A percentile compares a stretch with the other conserved stretches of the same genome.
Evolutionary conservation across 345 rosid genomes (phyloP).

Genomic region (Corchorus capsularis): DNA sequence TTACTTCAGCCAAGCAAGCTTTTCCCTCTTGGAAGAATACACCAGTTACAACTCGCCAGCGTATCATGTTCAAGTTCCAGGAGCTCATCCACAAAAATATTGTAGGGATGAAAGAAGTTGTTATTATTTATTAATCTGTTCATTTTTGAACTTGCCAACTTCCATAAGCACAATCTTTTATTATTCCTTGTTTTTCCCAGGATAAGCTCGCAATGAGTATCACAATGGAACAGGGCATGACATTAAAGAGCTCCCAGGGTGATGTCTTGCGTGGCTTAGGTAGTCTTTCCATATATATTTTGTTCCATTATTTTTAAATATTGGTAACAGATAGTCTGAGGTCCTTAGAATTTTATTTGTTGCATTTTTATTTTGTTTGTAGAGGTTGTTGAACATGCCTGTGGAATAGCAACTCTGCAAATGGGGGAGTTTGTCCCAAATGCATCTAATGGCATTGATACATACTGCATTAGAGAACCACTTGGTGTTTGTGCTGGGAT

Average conservation of each 20-base stretch:
- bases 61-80: constrained; percentile 48
- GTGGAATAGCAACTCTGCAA: constrained; percentile 44
- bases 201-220: constrained; percentile 45
- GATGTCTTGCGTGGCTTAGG: constrained; percentile 47
- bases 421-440: constrained; percentile 48
- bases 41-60: constrained; percentile 40
- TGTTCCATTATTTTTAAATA: background rate
- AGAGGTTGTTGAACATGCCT: constrained; percentile 55
- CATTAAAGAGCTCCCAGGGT: constrained; percentile 36
- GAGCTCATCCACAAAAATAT: constrained; percentile 43
- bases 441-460: constrained; percentile 46
- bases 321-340: background rate
- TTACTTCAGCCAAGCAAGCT: constrained; percentile 44
- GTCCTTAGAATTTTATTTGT: constrained; percentile 15
- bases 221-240: constrained; percentile 42
- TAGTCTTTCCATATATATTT: constrained; percentile 17
- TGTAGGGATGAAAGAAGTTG: constrained; percentile 21
- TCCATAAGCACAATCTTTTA: constrained; percentile 6
- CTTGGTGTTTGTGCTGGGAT: constrained; percentile 56
- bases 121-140: background rate
- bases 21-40: constrained; percentile 46
- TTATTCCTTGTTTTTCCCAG: constrained; percentile 18
- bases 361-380: constrained; percentile 23
- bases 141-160: background rate
- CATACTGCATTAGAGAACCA: constrained; percentile 45